Evolutionary conservation across 2,329 filamentous ascomycete species (phyloP).

Genomic region (Ceratocystiopsis minuta): DNA sequence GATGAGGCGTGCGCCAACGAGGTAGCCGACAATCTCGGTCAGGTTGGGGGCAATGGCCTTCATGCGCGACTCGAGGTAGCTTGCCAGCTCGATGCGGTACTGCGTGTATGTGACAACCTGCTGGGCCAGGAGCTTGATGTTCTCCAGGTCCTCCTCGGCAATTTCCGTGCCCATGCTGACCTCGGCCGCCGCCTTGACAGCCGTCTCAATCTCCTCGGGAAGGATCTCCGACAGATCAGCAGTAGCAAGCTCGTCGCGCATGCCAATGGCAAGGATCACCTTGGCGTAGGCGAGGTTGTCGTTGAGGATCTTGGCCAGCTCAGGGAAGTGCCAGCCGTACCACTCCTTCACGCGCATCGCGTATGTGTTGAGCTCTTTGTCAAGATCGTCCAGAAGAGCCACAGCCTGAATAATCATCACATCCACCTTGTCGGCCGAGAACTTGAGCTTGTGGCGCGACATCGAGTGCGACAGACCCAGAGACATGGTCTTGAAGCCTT

Average conservation of each 20-base stretch:
- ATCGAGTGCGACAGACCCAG: constrained; percentile 94
- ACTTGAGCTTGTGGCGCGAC: constrained; percentile 94
- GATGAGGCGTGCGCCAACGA: constrained; percentile 88
- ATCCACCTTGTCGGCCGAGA: constrained; percentile 95
- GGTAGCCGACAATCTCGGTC: constrained; percentile 78
- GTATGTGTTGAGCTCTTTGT: constrained; percentile 98
- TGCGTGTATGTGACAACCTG: constrained; percentile 86
- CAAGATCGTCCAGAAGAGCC: constrained; percentile 79
- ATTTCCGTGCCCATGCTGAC: constrained; percentile 98
- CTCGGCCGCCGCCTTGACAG: constrained; percentile 86
- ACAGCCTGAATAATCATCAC: constrained; percentile 99
- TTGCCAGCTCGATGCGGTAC: constrained; percentile 72
- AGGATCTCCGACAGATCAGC: constrained; percentile 77
- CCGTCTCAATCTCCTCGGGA: constrained; percentile 82
- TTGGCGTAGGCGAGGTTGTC: constrained; percentile 91
- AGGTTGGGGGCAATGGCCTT: constrained; percentile 91
- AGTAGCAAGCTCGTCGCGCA: constrained; percentile 61
- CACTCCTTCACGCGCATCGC: constrained; percentile 99
- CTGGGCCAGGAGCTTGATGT: constrained; percentile 80
- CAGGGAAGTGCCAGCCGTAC: constrained; percentile 99
- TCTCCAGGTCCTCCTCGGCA: constrained; percentile 75
- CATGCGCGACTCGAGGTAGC: constrained; percentile 86
- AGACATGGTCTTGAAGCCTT: constrained; percentile 85
- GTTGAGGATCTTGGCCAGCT: constrained; percentile 91
- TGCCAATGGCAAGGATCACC: constrained; percentile 75